Conservation (phyloP, 2,329 filamentous ascomycete genomes). For the Akanthomyces lecanii region DNA sequence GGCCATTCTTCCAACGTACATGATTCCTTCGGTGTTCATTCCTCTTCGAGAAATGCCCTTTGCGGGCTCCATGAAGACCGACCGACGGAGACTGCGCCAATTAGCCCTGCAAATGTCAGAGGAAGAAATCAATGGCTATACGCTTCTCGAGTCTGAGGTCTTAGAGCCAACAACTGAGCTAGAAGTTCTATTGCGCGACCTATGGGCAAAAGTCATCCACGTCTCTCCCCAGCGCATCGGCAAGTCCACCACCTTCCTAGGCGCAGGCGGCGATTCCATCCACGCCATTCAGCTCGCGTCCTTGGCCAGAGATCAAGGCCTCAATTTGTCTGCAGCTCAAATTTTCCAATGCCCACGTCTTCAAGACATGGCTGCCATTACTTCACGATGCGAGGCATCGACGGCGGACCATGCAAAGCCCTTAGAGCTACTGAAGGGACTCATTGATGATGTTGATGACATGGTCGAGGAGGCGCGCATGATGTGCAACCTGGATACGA, state of each 20-base stretch:
- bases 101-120: not conserved
- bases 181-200: not conserved
- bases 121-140: not conserved
- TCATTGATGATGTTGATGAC: not conserved
- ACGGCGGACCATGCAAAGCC: not conserved
- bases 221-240: constrained; percentile 17
- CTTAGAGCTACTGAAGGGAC: not conserved
- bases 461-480: not conserved
- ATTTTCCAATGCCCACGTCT: not conserved
- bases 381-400: not conserved
- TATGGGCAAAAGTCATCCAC: constrained; percentile 5
- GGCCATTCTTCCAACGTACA: not conserved
- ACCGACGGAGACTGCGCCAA: not conserved
- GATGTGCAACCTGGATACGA: not conserved
- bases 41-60: not conserved
- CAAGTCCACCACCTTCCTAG: constrained; percentile 21
- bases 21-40: not conserved
- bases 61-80: not conserved
- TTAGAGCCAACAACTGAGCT: not conserved
- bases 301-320: not conserved
- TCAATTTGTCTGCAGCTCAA: not conserved
- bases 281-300: constrained; percentile 19
- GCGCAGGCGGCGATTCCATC: constrained; percentile 23
- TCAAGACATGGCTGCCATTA: not conserved
- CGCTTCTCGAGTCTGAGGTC: not conserved